These are phyloP conservation scores for Trichoderma sp. DNA, from an alignment of 2,329 filamentous ascomycete genomes.

Conservation along the genomic window DNA sequence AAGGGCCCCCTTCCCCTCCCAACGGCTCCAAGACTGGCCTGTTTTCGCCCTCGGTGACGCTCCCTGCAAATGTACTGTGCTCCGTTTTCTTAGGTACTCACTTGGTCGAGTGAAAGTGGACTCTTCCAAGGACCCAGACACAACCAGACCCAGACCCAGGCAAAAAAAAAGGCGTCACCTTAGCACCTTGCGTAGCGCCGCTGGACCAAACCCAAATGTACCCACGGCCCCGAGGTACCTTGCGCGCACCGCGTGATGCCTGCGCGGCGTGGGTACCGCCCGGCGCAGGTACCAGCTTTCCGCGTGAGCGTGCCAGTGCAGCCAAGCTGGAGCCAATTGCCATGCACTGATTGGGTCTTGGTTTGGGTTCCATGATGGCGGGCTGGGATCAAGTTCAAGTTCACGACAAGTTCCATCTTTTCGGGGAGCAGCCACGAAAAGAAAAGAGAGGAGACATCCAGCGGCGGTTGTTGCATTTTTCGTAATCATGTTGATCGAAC, in stretches of 20 bases:
- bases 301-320: neutral
- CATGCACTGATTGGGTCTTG: neutral
- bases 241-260: neutral
- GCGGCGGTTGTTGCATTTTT: neutral
- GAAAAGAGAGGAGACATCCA: neutral
- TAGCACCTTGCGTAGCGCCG: neutral
- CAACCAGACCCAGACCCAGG: neutral
- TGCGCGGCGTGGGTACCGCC: neutral
- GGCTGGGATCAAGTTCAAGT: neutral
- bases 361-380: neutral
- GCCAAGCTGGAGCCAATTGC: neutral
- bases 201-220: neutral
- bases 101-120: neutral
- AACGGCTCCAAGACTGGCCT: neutral
- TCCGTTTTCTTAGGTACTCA: neutral
- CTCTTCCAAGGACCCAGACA: neutral
- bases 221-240: neutral
- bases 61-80: neutral
- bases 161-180: neutral
- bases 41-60: neutral
- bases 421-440: neutral
- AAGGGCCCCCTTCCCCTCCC: neutral
- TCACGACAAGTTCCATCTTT: neutral
- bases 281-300: conserved; percentile 3
- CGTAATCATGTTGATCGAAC: neutral